phyloP scores from a whole-genome alignment of 1,284 basidiomycete genomes.

The Pseudozyma tsukubaensis region DNA sequence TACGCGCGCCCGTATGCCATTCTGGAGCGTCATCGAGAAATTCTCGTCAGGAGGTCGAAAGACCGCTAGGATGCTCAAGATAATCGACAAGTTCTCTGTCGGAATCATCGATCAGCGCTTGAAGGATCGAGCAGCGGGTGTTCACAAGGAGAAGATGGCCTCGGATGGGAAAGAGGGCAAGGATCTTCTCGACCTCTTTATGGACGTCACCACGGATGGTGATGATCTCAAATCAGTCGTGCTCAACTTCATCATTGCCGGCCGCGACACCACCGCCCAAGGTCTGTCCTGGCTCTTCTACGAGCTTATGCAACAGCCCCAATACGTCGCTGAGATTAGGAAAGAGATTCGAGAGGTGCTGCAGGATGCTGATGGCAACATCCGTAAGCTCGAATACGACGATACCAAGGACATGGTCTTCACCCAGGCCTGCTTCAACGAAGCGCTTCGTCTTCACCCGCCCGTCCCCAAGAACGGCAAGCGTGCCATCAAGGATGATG shows the following conservation, averaged over 20 bases:
- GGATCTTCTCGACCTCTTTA: conserved; percentile 61
- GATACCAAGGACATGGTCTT: conserved; percentile 54
- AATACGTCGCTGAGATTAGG: conserved; percentile 51
- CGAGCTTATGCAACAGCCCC: conserved; percentile 48
- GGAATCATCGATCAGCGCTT: conserved; percentile 60
- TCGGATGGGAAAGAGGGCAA: conserved; percentile 55
- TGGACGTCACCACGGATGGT: conserved; percentile 50
- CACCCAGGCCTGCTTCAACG: conserved; percentile 56
- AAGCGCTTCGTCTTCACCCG: conserved; percentile 56
- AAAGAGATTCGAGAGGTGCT: conserved; percentile 42
- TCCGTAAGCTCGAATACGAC: conserved; percentile 51
- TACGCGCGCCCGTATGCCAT: conserved; percentile 40
- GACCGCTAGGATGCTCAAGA: conserved; percentile 40
- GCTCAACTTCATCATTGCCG: conserved; percentile 63
- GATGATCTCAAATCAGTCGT: conserved; percentile 58
- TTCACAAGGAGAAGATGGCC: conserved; percentile 31
- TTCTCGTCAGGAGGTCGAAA: conserved; percentile 44
- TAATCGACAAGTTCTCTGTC: conserved; percentile 60
- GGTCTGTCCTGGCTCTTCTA: conserved; percentile 57
- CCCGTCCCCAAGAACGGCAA: conserved; percentile 61
- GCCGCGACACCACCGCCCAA: conserved; percentile 60
- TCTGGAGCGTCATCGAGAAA: conserved; percentile 40
- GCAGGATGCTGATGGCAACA: conserved; percentile 24
- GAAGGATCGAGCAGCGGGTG: conserved; percentile 25
- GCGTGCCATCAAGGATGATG: conserved; percentile 52